Evolutionary conservation across 2,329 filamentous ascomycete species (phyloP).

Genomic region (Fonsecaea nubica): DNA sequence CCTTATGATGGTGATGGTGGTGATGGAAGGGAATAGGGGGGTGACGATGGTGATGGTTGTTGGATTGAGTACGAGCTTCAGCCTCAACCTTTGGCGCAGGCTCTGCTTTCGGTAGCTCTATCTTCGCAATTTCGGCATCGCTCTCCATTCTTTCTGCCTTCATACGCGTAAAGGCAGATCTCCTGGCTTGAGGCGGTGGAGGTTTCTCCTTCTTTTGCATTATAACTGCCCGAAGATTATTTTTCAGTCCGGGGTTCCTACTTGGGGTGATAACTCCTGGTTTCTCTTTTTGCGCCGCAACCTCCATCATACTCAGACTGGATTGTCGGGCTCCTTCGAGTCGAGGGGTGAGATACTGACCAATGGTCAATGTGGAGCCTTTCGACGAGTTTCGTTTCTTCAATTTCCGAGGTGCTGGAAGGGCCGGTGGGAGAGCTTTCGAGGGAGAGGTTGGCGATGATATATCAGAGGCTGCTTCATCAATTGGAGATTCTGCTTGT

Average conservation of each 20-base stretch:
- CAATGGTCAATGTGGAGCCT: constrained; percentile 39
- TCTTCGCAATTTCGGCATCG: constrained; percentile 29
- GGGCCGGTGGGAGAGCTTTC: constrained; percentile 50
- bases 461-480: constrained; percentile 32
- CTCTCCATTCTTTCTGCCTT: constrained; percentile 24
- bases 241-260: constrained; percentile 50
- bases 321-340: constrained; percentile 73
- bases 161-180: constrained; percentile 38
- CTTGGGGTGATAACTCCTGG: constrained; percentile 83
- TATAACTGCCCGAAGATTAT: constrained; percentile 36
- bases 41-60: constrained; percentile 22
- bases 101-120: constrained; percentile 11
- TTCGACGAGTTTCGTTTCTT: constrained; percentile 44
- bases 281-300: constrained; percentile 80
- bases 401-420: constrained; percentile 50
- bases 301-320: constrained; percentile 75
- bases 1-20: constrained; percentile 19
- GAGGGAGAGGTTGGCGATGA: constrained; percentile 36
- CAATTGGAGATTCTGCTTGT: constrained; percentile 38
- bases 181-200: constrained; percentile 41
- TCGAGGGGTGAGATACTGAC: constrained; percentile 43
- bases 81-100: constrained; percentile 5
- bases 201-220: constrained; percentile 40
- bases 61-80: constrained; percentile 2
- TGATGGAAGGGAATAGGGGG: constrained; percentile 20